Base-by-base conservation (phyloP, 805 yeast genomes). In the Starmerella floris region DNA sequence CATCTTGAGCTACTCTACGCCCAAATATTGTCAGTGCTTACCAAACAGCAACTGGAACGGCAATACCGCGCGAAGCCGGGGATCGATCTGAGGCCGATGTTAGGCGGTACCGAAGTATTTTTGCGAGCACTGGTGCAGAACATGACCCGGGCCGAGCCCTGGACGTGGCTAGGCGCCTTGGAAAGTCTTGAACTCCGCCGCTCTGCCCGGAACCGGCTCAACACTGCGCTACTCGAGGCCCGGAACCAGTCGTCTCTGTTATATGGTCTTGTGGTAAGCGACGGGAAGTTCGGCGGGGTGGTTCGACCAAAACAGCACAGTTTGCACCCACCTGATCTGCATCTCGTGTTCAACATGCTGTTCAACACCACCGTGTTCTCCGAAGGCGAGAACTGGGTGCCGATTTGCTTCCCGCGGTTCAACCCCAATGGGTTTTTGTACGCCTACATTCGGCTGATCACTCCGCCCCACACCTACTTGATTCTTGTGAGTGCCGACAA, bases 371-470 rank as follows among this genome's bases (percentile, higher is more conserved):
- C 64, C 36, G 66, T 75, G 0, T 68, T 74, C 48, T 64, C 64
- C 22, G 65, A 65, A 26, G 64, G 63, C 20, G 95, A 87, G 55
- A 73, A 84, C 44, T 91, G 97, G 97, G 73, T 83, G 11, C 98
- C 98, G 0, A 68, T 88, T 0, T 88, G 98, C 60, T 68, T 88
- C 58, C 95, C 97, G 0, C 76, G 81, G 51, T 88, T 88, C 65
- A 88, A 91, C 56, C 64, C 83, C 2, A 76, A 77, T 49, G 98
- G 98, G 9, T 91, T 87, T 54, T 62, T 88, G 5, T 82, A 91
- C 56, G 76, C 84, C 11, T 83, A 80, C 54, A 80, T 85, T 35
- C 77, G 76, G 44, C 76, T 76, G 50, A 56, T 78, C 37, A 69
- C 68, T 35, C 43, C 41, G 23, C 44, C 42, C 45, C 56, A 30